phyloP scores from a whole-genome alignment of 1,284 basidiomycete genomes.

The Cutaneotrichosporon cyanovorans region DNA sequence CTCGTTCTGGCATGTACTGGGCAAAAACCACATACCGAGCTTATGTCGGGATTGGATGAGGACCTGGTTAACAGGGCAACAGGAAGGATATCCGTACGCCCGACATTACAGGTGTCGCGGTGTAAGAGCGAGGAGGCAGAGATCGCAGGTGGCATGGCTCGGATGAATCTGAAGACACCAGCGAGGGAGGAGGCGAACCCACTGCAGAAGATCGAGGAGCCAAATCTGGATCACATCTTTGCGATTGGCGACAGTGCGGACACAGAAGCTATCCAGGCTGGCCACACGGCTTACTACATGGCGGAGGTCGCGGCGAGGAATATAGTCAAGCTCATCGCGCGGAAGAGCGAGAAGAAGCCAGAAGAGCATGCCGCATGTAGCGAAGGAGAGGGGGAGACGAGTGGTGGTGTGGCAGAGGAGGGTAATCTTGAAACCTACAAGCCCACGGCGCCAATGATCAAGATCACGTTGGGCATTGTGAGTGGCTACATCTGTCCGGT shows the following conservation, averaged over 20 bases:
- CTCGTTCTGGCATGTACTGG: slow-evolving; percentile 69
- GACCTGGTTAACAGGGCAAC: slow-evolving; percentile 51
- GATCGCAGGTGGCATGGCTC: not conserved
- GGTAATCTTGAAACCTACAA: slow-evolving; percentile 52
- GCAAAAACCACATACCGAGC: slow-evolving; percentile 60
- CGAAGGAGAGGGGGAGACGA: slow-evolving; percentile 25
- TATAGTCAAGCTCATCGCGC: slow-evolving; percentile 39
- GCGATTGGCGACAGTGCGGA: slow-evolving; percentile 48
- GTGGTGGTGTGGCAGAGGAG: slow-evolving; percentile 30
- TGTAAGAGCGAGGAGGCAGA: not conserved
- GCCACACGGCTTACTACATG: slow-evolving; percentile 62
- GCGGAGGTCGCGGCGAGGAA: slow-evolving; percentile 46
- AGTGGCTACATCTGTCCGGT: not conserved
- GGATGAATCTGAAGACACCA: not conserved
- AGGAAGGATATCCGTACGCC: slow-evolving; percentile 51
- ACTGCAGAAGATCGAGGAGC: slow-evolving; percentile 2
- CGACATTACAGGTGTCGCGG: slow-evolving; percentile 52
- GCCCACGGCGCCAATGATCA: slow-evolving; percentile 57
- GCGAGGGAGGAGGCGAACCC: not conserved
- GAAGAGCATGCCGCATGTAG: not conserved
- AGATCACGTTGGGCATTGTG: slow-evolving; percentile 58
- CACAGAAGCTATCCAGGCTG: slow-evolving; percentile 51
- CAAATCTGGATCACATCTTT: slow-evolving; percentile 40
- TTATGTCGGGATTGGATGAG: slow-evolving; percentile 53
- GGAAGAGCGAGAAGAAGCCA: not conserved